Conservation (phyloP, 768 basidiomycete genomes). For the Daedaleopsis nitida region DNA sequence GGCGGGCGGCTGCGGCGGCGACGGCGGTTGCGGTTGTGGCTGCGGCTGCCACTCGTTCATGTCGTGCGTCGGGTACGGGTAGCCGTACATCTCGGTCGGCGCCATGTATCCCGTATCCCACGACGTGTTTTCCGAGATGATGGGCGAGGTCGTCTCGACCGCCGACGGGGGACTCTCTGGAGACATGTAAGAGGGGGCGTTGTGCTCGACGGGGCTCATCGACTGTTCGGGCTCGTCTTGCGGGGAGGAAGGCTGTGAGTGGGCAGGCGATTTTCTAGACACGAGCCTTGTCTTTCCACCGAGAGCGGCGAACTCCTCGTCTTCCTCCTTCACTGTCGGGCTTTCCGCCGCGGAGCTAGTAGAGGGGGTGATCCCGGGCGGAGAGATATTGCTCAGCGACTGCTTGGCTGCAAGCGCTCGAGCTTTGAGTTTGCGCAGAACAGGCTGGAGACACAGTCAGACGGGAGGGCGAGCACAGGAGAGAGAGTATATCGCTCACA, state of each 20-base stretch:
- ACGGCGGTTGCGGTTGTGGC: not conserved
- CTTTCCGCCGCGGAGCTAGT: constrained; percentile 31
- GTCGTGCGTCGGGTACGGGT: constrained; percentile 11
- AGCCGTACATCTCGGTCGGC: constrained; percentile 13
- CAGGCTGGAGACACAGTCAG: constrained; percentile 45
- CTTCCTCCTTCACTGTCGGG: constrained; percentile 54
- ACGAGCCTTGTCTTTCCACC: constrained; percentile 68
- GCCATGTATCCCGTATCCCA: constrained; percentile 3
- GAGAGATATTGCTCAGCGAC: not conserved
- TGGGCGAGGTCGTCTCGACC: not conserved
- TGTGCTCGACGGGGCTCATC: constrained; percentile 12
- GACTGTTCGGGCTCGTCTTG: constrained; percentile 16
- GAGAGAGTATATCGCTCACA: constrained; percentile 38
- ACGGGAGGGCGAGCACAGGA: not conserved
- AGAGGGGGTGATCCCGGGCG: constrained; percentile 33
- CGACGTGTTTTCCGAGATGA: constrained; percentile 2
- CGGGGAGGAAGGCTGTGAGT: constrained; percentile 30
- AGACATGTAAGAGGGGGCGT: not conserved
- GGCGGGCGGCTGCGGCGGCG: not conserved
- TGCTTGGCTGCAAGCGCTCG: constrained; percentile 40
- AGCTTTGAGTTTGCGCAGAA: constrained; percentile 57
- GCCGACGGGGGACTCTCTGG: constrained; percentile 5
- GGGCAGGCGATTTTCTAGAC: constrained; percentile 48
- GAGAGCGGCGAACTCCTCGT: constrained; percentile 60
- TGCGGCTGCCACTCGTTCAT: constrained; percentile 12